phyloP scores from a whole-genome alignment of 768 basidiomycete genomes.

The Podaxis sp. region DNA sequence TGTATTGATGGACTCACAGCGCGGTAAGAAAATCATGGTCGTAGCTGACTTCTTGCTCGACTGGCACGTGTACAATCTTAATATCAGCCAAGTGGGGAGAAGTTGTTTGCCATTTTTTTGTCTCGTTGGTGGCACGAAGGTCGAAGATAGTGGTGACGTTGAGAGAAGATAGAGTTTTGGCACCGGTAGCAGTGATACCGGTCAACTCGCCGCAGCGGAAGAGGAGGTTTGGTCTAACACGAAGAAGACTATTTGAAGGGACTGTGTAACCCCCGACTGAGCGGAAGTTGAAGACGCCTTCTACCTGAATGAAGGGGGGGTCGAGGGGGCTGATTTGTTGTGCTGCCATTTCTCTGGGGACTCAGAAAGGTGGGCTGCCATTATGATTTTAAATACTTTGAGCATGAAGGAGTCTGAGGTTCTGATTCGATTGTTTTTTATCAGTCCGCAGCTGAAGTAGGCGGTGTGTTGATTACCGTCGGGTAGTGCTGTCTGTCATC shows the following conservation, averaged over 20 bases:
- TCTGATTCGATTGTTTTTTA: not conserved
- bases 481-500: not conserved
- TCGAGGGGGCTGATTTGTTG: not conserved
- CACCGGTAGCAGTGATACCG: conserved; percentile 34
- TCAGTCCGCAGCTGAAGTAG: not conserved
- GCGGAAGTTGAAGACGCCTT: conserved; percentile 41
- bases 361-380: not conserved
- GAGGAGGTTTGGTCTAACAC: conserved; percentile 30
- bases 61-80: not conserved
- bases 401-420: not conserved
- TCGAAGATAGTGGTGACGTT: conserved; percentile 40
- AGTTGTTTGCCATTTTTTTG: conserved; percentile 29
- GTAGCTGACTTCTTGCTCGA: not conserved
- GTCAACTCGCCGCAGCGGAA: conserved; percentile 43
- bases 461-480: not conserved
- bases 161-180: conserved; percentile 31
- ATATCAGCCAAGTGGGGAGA: conserved; percentile 26
- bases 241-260: not conserved
- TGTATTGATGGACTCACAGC: not conserved
- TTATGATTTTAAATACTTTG: not conserved
- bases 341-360: not conserved
- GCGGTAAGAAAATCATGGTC: not conserved
- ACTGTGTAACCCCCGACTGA: conserved; percentile 30
- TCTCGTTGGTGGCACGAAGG: conserved; percentile 37
- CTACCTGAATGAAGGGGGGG: conserved; percentile 38